Evolutionary conservation across 495 filamentous ascomycete species (phyloP).

Genomic region (Daldinia caldariorum): DNA sequence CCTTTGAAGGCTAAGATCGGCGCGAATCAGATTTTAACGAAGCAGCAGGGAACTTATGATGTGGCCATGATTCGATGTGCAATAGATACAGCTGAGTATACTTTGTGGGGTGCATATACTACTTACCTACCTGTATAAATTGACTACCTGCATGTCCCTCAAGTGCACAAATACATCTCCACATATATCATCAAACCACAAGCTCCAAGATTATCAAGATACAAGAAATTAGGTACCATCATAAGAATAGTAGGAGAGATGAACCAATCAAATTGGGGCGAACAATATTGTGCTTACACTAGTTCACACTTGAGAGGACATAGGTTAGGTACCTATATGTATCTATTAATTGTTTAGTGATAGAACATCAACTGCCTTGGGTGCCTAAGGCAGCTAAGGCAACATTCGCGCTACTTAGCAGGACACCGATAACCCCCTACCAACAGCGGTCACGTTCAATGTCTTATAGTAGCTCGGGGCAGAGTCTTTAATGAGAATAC

Average conservation of each 20-base stretch:
- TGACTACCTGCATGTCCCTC: too few relatives aligned
- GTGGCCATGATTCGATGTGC: background rate
- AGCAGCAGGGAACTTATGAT: background rate
- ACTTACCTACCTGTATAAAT: too few relatives aligned
- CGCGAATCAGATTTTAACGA: too few relatives aligned
- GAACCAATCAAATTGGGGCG: too few relatives aligned
- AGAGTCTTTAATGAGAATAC: background rate
- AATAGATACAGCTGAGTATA: background rate
- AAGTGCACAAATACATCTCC: too few relatives aligned
- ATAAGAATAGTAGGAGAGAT: too few relatives aligned
- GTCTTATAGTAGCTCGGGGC: background rate
- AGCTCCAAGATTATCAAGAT: too few relatives aligned
- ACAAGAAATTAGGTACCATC: too few relatives aligned
- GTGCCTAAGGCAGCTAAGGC: background rate
- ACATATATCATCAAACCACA: too few relatives aligned
- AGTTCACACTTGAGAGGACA: too few relatives aligned
- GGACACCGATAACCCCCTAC: background rate
- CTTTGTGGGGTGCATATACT: background rate
- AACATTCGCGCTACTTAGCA: slow-evolving; percentile 4
- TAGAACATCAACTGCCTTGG: background rate
- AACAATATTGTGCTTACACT: too few relatives aligned
- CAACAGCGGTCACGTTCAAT: background rate
- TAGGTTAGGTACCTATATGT: too few relatives aligned
- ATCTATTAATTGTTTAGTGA: background rate
- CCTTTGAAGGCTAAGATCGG: background rate